Evolutionary conservation across 2,329 filamentous ascomycete species (phyloP).

Genomic region (Phyllosticta citrichinensis): DNA sequence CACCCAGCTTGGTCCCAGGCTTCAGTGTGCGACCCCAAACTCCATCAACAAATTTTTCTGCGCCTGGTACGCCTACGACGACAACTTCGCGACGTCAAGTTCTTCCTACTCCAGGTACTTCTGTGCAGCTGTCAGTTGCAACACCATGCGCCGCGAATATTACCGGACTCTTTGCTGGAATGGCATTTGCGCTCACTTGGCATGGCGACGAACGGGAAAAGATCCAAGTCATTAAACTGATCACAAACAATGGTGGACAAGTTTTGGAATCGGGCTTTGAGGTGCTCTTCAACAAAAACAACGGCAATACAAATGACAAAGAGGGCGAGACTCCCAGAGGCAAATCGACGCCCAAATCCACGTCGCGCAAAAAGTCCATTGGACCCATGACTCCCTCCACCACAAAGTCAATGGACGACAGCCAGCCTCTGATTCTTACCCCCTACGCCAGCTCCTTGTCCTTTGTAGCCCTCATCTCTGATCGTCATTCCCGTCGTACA

Average conservation of each 20-base stretch:
- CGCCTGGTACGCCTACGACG: slow-evolving; percentile 31
- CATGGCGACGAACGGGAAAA: slow-evolving; percentile 44
- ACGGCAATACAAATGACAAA: slow-evolving; percentile 19
- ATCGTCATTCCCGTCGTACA: slow-evolving; percentile 72
- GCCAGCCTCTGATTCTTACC: slow-evolving; percentile 42
- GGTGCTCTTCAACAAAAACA: slow-evolving; percentile 60
- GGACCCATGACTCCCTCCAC: neutral
- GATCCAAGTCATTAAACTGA: slow-evolving; percentile 49
- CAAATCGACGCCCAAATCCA: slow-evolving; percentile 1
- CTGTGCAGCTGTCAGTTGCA: slow-evolving; percentile 19
- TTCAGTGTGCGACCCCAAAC: slow-evolving; percentile 4
- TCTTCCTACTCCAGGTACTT: slow-evolving; percentile 9
- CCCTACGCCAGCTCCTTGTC: slow-evolving; percentile 46
- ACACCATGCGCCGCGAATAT: slow-evolving; percentile 19
- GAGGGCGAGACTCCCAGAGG: slow-evolving; percentile 1
- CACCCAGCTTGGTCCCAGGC: neutral
- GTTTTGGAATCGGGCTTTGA: slow-evolving; percentile 70
- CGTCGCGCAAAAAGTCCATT: neutral
- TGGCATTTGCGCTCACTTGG: slow-evolving; percentile 83
- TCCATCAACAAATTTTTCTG: slow-evolving; percentile 5
- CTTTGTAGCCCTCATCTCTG: slow-evolving; percentile 78
- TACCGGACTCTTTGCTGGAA: slow-evolving; percentile 57
- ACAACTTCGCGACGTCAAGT: slow-evolving; percentile 35
- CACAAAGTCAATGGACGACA: slow-evolving; percentile 6
- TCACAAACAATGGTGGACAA: slow-evolving; percentile 60